Evolutionary conservation across 169 alveolate species (phyloP).

Genomic region (Cytauxzoon felis): DNA sequence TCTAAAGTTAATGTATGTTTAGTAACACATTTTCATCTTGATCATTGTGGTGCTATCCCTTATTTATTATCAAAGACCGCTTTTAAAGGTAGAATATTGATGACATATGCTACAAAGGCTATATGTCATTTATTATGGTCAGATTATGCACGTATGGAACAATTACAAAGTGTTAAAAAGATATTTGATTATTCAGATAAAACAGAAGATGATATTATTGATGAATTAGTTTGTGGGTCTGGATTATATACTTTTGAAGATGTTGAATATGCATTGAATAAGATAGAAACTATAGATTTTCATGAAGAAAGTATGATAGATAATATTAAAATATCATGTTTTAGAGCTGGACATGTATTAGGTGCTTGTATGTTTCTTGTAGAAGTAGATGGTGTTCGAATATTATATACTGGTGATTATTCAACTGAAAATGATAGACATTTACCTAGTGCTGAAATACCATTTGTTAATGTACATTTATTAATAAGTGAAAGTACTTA

Average conservation of each 20-base stretch:
- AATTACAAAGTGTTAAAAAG: slow-evolving; percentile 47
- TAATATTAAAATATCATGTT: slow-evolving; percentile 91
- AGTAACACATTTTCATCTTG: slow-evolving; percentile 96
- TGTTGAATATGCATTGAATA: slow-evolving; percentile 82
- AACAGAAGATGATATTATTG: slow-evolving; percentile 40
- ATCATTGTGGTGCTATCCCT: slow-evolving; percentile 98
- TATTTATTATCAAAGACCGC: slow-evolving; percentile 89
- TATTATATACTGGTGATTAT: slow-evolving; percentile 98
- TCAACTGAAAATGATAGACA: slow-evolving; percentile 94
- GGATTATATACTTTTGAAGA: slow-evolving; percentile 89
- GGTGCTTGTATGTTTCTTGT: slow-evolving; percentile 99
- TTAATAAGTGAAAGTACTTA: slow-evolving; percentile 96
- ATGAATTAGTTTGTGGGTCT: slow-evolving; percentile 63
- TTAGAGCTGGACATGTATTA: slow-evolving; percentile 98
- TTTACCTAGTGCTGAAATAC: slow-evolving; percentile 94
- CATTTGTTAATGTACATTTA: slow-evolving; percentile 92
- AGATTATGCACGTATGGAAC: slow-evolving; percentile 79
- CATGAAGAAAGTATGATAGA: slow-evolving; percentile 87
- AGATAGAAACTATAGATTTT: slow-evolving; percentile 88
- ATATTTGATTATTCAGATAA: slow-evolving; percentile 32
- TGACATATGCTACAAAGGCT: slow-evolving; percentile 96
- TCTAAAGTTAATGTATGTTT: slow-evolving; percentile 90
- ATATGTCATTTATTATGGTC: slow-evolving; percentile 91
- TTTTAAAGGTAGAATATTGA: slow-evolving; percentile 86
- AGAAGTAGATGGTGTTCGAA: slow-evolving; percentile 94